Evolutionary conservation across 2,329 filamentous ascomycete genomes (phyloP), one percentile per base, ranked within the genome.

Genomic region (Trichoderma asperellum): DNA sequence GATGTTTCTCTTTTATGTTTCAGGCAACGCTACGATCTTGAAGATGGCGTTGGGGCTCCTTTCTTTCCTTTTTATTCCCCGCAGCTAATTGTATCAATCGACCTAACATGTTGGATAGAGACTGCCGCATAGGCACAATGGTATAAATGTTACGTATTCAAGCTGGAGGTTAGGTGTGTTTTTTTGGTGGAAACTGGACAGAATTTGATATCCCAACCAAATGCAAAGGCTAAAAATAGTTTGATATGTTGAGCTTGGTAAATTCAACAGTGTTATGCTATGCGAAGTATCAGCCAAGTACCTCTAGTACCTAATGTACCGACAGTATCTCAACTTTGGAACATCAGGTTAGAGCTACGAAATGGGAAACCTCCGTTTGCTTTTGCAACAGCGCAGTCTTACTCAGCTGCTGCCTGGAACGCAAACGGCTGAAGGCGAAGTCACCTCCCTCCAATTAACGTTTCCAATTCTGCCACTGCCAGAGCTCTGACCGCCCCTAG

Each of bases 401-500:
- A 14, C 32, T 14, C 10, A 10, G 10, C 60, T 3, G 47, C 21
- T 53, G 21, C 49, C 60, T 53, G 12, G 27, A 16, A 37, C 24
- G 21, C 18, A 34, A 49, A 4, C n/a, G 32, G 27, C 18, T 16
- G 34, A n/a, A 43, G 52, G 7, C 24, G 24, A 24, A 24, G 24
- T 24, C 24, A 24, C 24, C 24, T 29, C 61, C 5, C 49, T 16
- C 21, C 55, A 8, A 32, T 12, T 35, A 18, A 21, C 18, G 18
- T 29, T n/a, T 12, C 55, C 53, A 32, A 34, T 66, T 65, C 69
- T 70, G 69, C 21, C 67, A 72, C 32, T 49, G 14, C 21, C 73
- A 71, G 72, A 72, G 71, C 71, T 60, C 40, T 35, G 21, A 32
- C 71, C 57, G 53, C 65, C 43, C 35, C 63, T 16, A 24, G n/a